Base-by-base conservation (phyloP, 495 filamentous ascomycete species). In the Aspergillus incahuasiensis region DNA sequence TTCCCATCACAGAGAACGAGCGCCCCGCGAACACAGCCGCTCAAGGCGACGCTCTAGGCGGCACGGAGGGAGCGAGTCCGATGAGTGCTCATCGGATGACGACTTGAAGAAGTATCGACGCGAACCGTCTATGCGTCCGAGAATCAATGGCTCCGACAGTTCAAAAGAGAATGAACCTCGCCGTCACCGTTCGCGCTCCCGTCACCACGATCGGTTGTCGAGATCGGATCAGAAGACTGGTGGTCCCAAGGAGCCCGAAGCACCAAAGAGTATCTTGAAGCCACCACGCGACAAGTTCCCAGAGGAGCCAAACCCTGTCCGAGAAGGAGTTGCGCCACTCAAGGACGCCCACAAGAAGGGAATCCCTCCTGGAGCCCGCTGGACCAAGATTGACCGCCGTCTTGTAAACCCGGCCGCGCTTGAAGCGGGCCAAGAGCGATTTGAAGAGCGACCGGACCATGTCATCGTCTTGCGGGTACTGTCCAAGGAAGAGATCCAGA, bases 251-350 rank as follows among this genome's bases (percentile, higher is more conserved):
- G 75, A 76, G 32, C 52, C 63, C 5, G 75, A 78, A 46, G 40
- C 57, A 6, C 60, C 69, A 11, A 89, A 85, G 65, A 77, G 85
- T 6, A 90, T 88, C 39, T 74, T 95, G 12, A 89, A 90, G 66
- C 72, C 79, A 34, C 89, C 90, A 0, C 83, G 80, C 3, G 75
- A 79, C 20, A 86, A 85, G 57, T 95, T 95, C 68, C 90, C 90
- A 0, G 90, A 94, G 60, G 83, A 95, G 28, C 78, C 82, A 0
- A 82, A 86, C 48, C 83, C 86, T 0, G 81, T 92, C n/a, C 76
- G 90, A 22, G 90, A 95, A 64, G 90, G 90, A n/a, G 90, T 94
- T 13, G 88, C 89, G 4, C 90, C 90, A 15, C 79, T 91, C 64
- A 94, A 92, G 69, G 89, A 91, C 49, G 84, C 87, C 46, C 69